These are phyloP conservation scores for Ananas comosus DNA, from an alignment of 176 grass and related monocot genomes.

Conservation along the genomic window DNA sequence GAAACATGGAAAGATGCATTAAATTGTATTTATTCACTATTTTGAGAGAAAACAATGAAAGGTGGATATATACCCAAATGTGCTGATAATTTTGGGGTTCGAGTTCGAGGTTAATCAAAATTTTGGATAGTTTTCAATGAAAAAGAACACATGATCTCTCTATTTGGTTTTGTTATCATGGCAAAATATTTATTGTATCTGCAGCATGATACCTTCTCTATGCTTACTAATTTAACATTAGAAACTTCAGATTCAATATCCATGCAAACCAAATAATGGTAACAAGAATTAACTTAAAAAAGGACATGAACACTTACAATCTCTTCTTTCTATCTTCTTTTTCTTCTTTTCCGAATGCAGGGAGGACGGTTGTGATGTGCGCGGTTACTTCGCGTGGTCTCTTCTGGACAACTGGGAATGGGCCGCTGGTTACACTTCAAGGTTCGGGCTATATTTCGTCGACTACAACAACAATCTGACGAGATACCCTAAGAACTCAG, in stretches of 20 bases:
- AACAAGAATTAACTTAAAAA: too few species aligned
- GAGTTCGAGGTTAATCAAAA: background rate
- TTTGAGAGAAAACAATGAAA: too few species aligned
- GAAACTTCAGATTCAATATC: too few species aligned
- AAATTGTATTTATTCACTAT: background rate
- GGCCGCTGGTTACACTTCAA: slow-evolving; percentile 66
- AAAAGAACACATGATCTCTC: background rate
- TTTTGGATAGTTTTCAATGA: background rate
- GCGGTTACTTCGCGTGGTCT: slow-evolving; percentile 93
- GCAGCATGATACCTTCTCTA: background rate
- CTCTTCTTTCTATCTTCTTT: background rate
- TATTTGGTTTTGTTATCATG: background rate
- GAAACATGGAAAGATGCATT: background rate
- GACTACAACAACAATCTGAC: slow-evolving; percentile 80
- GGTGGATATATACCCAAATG: too few species aligned
- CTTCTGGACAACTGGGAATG: slow-evolving; percentile 99
- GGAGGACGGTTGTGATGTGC: slow-evolving; percentile 84
- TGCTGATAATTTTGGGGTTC: background rate
- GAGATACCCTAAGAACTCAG: slow-evolving; percentile 93
- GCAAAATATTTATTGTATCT: background rate
- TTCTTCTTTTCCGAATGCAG: slow-evolving; percentile 21
- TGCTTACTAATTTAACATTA: background rate
- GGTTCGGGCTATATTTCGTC: slow-evolving; percentile 84
- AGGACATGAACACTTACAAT: too few species aligned
- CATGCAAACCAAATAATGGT: too few species aligned